A percentile compares a stretch with the other conserved stretches of the same genome.
Conservation (phyloP, 1,139 yeast species). For the Oligophagozyma castellii region DNA sequence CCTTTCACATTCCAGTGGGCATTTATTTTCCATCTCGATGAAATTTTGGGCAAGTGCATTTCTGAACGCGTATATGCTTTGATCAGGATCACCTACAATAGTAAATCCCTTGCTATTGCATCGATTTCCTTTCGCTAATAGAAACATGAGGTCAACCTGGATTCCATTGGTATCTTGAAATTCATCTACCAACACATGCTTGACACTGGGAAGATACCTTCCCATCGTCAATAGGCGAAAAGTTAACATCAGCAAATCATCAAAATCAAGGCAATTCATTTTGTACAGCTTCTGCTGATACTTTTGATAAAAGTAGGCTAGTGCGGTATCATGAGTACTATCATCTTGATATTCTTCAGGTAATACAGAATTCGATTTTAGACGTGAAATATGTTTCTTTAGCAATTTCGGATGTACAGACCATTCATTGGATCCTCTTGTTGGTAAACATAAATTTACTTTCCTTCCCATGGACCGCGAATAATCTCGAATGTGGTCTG, state of each 20-base stretch:
- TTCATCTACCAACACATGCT: slow-evolving; percentile 81
- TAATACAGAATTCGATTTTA: slow-evolving; percentile 36
- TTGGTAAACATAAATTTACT: slow-evolving; percentile 19
- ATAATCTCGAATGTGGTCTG: slow-evolving; percentile 23
- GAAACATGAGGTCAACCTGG: slow-evolving; percentile 55
- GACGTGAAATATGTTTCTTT: slow-evolving; percentile 34
- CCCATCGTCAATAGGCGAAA: slow-evolving; percentile 33
- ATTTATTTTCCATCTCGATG: slow-evolving; percentile 38
- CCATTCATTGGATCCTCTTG: slow-evolving; percentile 18
- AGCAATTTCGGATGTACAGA: slow-evolving; percentile 25
- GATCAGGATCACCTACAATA: slow-evolving; percentile 94
- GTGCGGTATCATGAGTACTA: slow-evolving; percentile 21
- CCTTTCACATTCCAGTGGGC: slow-evolving; percentile 25
- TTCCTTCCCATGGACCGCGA: slow-evolving; percentile 17
- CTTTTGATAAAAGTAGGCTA: slow-evolving; percentile 30
- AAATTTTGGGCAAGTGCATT: slow-evolving; percentile 67
- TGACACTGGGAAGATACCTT: slow-evolving; percentile 36
- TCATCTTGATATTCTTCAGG: slow-evolving; percentile 28
- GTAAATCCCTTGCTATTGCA: slow-evolving; percentile 41
- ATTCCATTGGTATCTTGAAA: slow-evolving; percentile 82
- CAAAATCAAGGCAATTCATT: slow-evolving; percentile 53
- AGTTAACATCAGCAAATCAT: slow-evolving; percentile 58
- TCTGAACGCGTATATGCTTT: slow-evolving; percentile 81
- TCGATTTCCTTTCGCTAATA: slow-evolving; percentile 34
- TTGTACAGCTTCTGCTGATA: slow-evolving; percentile 38